Evolutionary conservation across 495 filamentous ascomycete genomes (phyloP).

Genomic region (Daldinia vernicosa): DNA sequence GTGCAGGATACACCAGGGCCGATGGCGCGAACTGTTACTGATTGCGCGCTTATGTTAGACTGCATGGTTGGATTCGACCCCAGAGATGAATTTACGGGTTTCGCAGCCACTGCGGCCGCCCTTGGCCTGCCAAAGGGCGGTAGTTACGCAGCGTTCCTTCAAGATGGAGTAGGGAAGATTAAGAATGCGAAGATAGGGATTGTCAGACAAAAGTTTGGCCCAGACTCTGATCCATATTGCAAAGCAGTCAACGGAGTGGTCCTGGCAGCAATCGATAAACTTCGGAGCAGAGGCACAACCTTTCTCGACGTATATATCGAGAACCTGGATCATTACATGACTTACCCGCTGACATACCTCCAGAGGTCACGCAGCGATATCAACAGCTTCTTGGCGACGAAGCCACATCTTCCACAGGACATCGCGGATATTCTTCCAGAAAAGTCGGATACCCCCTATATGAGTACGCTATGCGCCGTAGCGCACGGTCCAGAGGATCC

Average conservation of each 20-base stretch:
- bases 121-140: constrained; percentile 39
- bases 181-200: constrained; percentile 42
- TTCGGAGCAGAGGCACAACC: constrained; percentile 30
- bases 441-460: constrained; percentile 25
- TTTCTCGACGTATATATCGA: constrained; percentile 47
- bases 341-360: constrained; percentile 31
- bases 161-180: constrained; percentile 19
- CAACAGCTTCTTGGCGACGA: constrained; percentile 46
- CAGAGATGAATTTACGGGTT: constrained; percentile 43
- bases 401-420: constrained; percentile 37
- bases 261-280: constrained; percentile 30
- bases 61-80: constrained; percentile 49
- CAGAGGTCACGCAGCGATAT: constrained; percentile 48
- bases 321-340: constrained; percentile 47
- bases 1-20: constrained; percentile 51
- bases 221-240: constrained; percentile 35
- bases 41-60: constrained; percentile 49
- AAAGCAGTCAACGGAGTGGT: constrained; percentile 43
- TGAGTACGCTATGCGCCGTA: constrained; percentile 29
- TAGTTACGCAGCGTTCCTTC: constrained; percentile 43
- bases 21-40: constrained; percentile 49
- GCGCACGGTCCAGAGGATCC: constrained; percentile 32
- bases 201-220: constrained; percentile 45
- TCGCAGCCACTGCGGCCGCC: constrained; percentile 31
- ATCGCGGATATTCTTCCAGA: constrained; percentile 29